Conservation (phyloP, 2,329 filamentous ascomycete species). For the Colletotrichum tofieldiae region DNA sequence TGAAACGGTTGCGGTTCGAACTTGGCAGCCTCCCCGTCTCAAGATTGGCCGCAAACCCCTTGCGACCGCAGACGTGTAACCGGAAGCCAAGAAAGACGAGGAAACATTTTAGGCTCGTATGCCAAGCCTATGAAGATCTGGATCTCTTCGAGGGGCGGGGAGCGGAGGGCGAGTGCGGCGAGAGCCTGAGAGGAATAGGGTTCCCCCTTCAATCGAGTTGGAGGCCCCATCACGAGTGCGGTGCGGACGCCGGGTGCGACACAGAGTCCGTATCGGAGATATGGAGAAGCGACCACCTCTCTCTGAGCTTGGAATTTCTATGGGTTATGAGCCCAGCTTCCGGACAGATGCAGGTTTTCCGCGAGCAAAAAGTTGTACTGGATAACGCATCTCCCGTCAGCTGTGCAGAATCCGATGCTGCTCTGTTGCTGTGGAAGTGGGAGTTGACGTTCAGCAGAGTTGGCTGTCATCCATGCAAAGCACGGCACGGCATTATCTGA, state of each 20-base stretch:
- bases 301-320: conserved; percentile 19
- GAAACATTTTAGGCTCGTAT: conserved; percentile 37
- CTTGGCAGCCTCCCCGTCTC: conserved; percentile 39
- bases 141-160: background rate
- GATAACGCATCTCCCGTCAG: conserved; percentile 14
- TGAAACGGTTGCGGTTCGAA: conserved; percentile 44
- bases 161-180: background rate
- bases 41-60: conserved; percentile 38
- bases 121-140: conserved; percentile 34
- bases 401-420: conserved; percentile 11
- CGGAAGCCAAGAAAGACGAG: conserved; percentile 18
- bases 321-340: conserved; percentile 9
- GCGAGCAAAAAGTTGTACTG: background rate
- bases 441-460: conserved; percentile 33
- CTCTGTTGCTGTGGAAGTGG: background rate
- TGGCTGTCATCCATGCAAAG: conserved; percentile 28
- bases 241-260: background rate
- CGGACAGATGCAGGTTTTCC: background rate
- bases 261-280: conserved; percentile 23
- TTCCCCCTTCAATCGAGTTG: background rate
- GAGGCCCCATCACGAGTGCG: background rate
- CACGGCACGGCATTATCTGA: conserved; percentile 15
- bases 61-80: conserved; percentile 36
- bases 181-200: background rate
- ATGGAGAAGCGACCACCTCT: conserved; percentile 13